Percentiles rank a stretch among this genome's conserved stretches.
Evolutionary conservation across 2,329 filamentous ascomycete genomes (phyloP).

Genomic region (Exophiala lecanii-corni): DNA sequence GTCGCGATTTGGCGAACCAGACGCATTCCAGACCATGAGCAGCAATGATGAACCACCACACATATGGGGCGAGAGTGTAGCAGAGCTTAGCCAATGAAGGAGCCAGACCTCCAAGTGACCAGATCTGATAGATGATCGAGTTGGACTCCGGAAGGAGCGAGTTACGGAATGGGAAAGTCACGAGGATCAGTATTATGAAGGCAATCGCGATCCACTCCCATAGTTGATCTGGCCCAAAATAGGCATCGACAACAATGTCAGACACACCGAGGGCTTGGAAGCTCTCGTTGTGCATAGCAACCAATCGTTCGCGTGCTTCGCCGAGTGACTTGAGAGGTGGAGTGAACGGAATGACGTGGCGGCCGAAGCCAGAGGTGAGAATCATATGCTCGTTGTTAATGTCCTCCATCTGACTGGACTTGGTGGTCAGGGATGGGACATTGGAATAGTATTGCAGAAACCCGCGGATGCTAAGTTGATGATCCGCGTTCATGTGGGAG

Average conservation of each 20-base stretch:
- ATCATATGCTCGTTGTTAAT: slow-evolving; percentile 61
- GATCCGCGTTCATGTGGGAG: slow-evolving; percentile 82
- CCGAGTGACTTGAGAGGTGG: slow-evolving; percentile 65
- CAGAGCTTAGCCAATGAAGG: slow-evolving; percentile 58
- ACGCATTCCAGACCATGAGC: slow-evolving; percentile 64
- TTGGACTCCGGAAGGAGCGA: slow-evolving; percentile 51
- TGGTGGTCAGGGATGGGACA: slow-evolving; percentile 43
- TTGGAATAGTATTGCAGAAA: slow-evolving; percentile 71
- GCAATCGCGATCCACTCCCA: slow-evolving; percentile 13
- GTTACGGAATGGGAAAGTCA: slow-evolving; percentile 48
- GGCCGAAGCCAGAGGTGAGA: slow-evolving; percentile 49
- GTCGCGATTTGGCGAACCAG: slow-evolving; percentile 40
- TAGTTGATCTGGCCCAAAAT: slow-evolving; percentile 38
- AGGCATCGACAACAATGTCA: slow-evolving; percentile 52
- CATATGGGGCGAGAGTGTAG: slow-evolving; percentile 53
- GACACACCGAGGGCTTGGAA: slow-evolving; percentile 58
- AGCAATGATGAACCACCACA: slow-evolving; percentile 56
- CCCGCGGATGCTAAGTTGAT: slow-evolving; percentile 66
- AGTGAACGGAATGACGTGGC: slow-evolving; percentile 56
- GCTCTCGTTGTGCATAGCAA: slow-evolving; percentile 65
- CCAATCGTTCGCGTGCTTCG: slow-evolving; percentile 65
- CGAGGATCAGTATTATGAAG: slow-evolving; percentile 45
- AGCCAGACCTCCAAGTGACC: slow-evolving; percentile 45
- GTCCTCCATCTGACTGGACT: slow-evolving; percentile 58
- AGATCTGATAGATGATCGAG: slow-evolving; percentile 41